phyloP scores from a whole-genome alignment of 2,329 filamentous ascomycete genomes.

The Dothistroma septosporum region DNA sequence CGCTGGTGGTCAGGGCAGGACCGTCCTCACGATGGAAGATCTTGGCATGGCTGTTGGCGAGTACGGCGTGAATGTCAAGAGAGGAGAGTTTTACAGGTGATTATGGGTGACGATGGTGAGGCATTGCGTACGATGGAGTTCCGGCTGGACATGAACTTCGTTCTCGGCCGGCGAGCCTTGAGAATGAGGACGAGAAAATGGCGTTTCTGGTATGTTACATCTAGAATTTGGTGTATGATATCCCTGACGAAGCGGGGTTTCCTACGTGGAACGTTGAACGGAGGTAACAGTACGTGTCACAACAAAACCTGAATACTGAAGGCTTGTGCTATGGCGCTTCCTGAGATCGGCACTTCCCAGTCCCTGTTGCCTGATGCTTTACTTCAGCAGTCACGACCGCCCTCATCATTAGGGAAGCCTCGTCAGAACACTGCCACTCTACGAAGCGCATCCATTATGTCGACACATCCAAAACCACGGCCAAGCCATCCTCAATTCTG shows the following conservation, averaged over 20 bases:
- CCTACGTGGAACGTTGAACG: not conserved
- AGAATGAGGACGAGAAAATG: slow-evolving; percentile 9
- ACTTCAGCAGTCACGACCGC: not conserved
- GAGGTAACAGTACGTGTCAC: not conserved
- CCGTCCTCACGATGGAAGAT: slow-evolving; percentile 97
- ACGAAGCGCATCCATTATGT: too few relatives aligned
- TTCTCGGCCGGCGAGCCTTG: slow-evolving; percentile 24
- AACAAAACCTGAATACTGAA: not conserved
- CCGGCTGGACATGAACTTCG: not conserved
- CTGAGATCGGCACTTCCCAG: not conserved
- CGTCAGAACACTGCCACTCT: too few relatives aligned
- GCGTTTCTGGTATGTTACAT: slow-evolving; percentile 3
- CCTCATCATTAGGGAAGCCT: not conserved
- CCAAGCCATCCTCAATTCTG: too few relatives aligned
- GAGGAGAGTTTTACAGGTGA: slow-evolving; percentile 92
- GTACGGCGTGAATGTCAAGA: slow-evolving; percentile 96
- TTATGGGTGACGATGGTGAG: slow-evolving; percentile 1
- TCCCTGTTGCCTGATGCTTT: not conserved
- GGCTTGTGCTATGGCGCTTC: not conserved
- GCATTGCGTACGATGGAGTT: slow-evolving; percentile 10
- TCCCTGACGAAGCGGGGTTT: not conserved
- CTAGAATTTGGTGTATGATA: not conserved
- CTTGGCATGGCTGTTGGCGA: slow-evolving; percentile 96
- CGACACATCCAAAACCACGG: too few relatives aligned
- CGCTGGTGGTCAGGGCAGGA: slow-evolving; percentile 81